A percentile compares a stretch with the other conserved stretches of the same genome.
phyloP scores from a whole-genome alignment of 1,284 basidiomycete species.

The Rhizopogon parksii region DNA sequence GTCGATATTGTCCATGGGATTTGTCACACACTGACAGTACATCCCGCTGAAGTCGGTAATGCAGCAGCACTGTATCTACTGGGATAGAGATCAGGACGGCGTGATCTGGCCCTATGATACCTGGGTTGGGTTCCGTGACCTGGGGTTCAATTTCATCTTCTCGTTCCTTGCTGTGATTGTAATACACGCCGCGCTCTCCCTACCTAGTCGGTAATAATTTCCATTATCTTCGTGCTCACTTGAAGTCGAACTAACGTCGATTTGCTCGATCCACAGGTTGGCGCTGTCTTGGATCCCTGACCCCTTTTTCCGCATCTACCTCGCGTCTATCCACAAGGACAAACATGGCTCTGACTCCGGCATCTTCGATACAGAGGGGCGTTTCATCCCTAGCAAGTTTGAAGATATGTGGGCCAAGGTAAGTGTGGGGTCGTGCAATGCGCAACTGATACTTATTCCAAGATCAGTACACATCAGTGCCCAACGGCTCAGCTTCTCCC shows the following conservation, averaged over 20 bases:
- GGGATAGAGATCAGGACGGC: slow-evolving; percentile 37
- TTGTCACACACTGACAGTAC: background rate
- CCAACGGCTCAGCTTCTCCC: slow-evolving; percentile 7
- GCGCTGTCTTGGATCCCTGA: slow-evolving; percentile 27
- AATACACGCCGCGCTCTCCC: slow-evolving; percentile 34
- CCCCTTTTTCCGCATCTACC: slow-evolving; percentile 37
- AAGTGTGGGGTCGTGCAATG: slow-evolving; percentile 6
- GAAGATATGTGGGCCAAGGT: slow-evolving; percentile 38
- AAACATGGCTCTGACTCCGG: slow-evolving; percentile 45
- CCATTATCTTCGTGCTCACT: too few species aligned
- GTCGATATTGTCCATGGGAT: background rate
- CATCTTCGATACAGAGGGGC: slow-evolving; percentile 37
- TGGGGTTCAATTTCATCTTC: slow-evolving; percentile 38
- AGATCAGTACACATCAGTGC: slow-evolving; percentile 14
- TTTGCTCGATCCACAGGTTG: slow-evolving; percentile 12
- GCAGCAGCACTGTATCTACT: slow-evolving; percentile 40
- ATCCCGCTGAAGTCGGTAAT: slow-evolving; percentile 23
- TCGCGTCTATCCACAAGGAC: slow-evolving; percentile 34
- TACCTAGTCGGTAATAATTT: slow-evolving; percentile 28
- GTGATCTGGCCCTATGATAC: slow-evolving; percentile 43
- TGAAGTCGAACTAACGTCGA: background rate
- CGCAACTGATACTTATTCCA: background rate
- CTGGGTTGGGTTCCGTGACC: slow-evolving; percentile 34
- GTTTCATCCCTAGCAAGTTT: slow-evolving; percentile 34
- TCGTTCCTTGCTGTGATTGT: slow-evolving; percentile 31